phyloP scores from a whole-genome alignment of 1,284 basidiomycete species.

The Rhodotorula mucilaginosa region DNA sequence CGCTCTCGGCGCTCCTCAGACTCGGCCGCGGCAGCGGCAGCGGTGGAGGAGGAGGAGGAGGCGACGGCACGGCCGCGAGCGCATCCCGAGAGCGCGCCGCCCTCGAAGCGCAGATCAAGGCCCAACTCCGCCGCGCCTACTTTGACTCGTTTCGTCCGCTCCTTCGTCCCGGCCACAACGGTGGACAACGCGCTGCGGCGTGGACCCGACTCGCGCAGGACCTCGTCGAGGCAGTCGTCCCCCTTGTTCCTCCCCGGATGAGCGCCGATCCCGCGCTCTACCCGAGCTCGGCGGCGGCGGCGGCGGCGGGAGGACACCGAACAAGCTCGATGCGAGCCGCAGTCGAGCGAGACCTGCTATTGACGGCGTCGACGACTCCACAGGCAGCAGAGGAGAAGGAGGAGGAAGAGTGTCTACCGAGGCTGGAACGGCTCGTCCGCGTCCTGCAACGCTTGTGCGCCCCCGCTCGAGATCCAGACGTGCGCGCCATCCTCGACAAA shows the following conservation, averaged over 20 bases:
- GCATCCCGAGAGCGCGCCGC: not conserved
- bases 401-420: not conserved
- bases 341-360: not conserved
- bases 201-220: conserved; percentile 3
- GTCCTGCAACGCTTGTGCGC: conserved; percentile 62
- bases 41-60: no score
- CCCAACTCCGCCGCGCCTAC: conserved; percentile 61
- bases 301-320: not conserved
- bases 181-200: not conserved
- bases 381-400: not conserved
- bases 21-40: not conserved
- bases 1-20: conserved; percentile 60
- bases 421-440: conserved; percentile 46
- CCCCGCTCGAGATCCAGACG: conserved; percentile 60
- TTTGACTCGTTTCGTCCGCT: conserved; percentile 60
- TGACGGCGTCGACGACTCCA: not conserved
- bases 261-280: not conserved
- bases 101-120: conserved; percentile 55
- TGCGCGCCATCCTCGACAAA: conserved; percentile 54
- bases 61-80: no score
- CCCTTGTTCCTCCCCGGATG: conserved; percentile 14
- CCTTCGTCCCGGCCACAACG: not conserved
- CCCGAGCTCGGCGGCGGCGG: not conserved
- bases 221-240: not conserved
- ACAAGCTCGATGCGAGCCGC: not conserved